A percentile compares a stretch with the other conserved stretches of the same genome.
These are phyloP conservation scores for Fusarium abutilonis DNA, from an alignment of 2,329 filamentous ascomycete genomes.

Conservation along the genomic window DNA sequence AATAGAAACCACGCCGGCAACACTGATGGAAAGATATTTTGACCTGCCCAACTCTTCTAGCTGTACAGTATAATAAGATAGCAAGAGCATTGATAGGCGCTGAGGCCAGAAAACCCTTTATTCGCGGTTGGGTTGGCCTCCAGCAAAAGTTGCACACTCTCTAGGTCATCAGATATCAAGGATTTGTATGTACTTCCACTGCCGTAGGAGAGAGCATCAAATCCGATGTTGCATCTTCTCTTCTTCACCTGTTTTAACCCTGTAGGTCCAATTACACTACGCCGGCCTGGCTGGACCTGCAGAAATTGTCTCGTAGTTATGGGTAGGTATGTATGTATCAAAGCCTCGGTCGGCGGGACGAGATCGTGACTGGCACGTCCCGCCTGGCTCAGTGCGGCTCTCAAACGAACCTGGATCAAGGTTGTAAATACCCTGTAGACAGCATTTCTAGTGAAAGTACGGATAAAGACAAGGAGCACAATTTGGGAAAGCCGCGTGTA, in stretches of 20 bases:
- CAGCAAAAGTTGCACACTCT: neutral
- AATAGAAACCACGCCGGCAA: slow-evolving; percentile 40
- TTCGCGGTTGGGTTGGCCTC: too few species aligned
- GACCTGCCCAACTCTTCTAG: slow-evolving; percentile 2
- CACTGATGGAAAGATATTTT: slow-evolving; percentile 8
- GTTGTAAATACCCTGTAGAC: slow-evolving; percentile 2
- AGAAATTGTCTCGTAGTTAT: slow-evolving; percentile 36
- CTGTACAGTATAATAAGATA: slow-evolving; percentile 5
- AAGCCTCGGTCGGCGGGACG: slow-evolving; percentile 23
- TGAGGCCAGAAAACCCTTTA: neutral
- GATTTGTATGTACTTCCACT: neutral
- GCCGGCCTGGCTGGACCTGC: slow-evolving; percentile 25
- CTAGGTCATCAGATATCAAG: neutral
- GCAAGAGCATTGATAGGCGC: neutral
- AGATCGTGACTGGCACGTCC: slow-evolving; percentile 12
- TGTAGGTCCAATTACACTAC: slow-evolving; percentile 39
- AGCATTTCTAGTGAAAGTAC: neutral
- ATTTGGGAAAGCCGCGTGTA: slow-evolving; percentile 2
- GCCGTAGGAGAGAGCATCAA: neutral
- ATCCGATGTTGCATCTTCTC: slow-evolving; percentile 19
- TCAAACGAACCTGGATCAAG: slow-evolving; percentile 6
- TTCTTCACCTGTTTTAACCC: slow-evolving; percentile 37
- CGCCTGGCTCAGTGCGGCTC: slow-evolving; percentile 12
- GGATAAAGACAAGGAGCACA: neutral
- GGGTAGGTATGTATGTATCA: slow-evolving; percentile 15